These are phyloP conservation scores for Claviceps sp. DNA, from an alignment of 2,329 filamentous ascomycete species.

Conservation along the genomic window DNA sequence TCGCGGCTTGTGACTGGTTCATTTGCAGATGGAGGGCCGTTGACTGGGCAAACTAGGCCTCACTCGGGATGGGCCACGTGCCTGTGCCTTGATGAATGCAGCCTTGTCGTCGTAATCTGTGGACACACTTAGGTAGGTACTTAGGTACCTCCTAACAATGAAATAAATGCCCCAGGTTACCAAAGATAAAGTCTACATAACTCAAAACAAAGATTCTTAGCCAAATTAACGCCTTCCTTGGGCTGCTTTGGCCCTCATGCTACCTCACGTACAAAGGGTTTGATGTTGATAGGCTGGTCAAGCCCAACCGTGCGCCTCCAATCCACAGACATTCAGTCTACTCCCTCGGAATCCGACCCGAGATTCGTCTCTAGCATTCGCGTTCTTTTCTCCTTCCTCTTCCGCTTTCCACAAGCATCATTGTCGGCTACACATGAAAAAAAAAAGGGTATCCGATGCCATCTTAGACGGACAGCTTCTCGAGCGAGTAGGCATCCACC, in stretches of 20 bases:
- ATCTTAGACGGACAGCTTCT: conserved; percentile 55
- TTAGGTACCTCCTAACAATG: too few species aligned
- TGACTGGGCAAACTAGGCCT: too few species aligned
- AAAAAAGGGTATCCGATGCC: neutral
- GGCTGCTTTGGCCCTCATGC: neutral
- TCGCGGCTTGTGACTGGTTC: too few species aligned
- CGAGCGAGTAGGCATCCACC: conserved; percentile 71
- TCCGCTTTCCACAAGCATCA: neutral
- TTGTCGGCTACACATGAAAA: neutral
- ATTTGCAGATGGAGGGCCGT: too few species aligned
- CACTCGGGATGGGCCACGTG: too few species aligned
- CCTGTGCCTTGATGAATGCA: too few species aligned
- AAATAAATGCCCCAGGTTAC: too few species aligned
- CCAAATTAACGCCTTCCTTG: neutral
- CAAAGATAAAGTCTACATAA: neutral
- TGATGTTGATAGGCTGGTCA: neutral
- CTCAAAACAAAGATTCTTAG: neutral
- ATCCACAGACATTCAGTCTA: neutral
- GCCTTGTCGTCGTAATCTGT: too few species aligned
- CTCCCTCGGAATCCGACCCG: neutral
- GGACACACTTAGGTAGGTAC: too few species aligned
- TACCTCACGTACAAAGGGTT: neutral
- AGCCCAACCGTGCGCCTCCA: neutral
- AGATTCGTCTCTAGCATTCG: neutral
- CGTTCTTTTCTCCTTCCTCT: neutral